Evolutionary conservation across 2,329 filamentous ascomycete genomes (phyloP).

Genomic region (Verticillium nubilum): DNA sequence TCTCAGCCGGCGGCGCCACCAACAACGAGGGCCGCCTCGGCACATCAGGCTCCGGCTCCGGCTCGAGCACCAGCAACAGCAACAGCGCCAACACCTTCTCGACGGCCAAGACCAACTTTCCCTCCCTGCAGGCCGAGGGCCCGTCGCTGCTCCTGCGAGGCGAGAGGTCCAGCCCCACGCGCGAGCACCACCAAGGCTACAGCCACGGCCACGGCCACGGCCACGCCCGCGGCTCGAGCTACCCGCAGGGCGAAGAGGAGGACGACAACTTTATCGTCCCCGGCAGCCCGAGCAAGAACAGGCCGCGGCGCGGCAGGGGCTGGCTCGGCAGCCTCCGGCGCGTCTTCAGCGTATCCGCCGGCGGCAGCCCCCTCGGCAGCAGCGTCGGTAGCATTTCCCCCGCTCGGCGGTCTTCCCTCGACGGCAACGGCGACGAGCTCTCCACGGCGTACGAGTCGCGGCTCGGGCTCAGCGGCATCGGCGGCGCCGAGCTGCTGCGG

Average conservation of each 20-base stretch:
- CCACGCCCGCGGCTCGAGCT: not conserved
- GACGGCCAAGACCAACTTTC: slow-evolving; percentile 49
- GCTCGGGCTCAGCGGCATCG: slow-evolving; percentile 38
- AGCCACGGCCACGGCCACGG: not conserved
- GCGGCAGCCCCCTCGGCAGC: slow-evolving; percentile 14
- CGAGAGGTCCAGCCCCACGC: slow-evolving; percentile 1
- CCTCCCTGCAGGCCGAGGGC: slow-evolving; percentile 46
- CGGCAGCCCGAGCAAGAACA: slow-evolving; percentile 52
- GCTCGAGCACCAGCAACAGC: slow-evolving; percentile 35
- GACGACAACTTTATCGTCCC: slow-evolving; percentile 27
- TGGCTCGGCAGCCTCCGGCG: slow-evolving; percentile 66
- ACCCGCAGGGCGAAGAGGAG: slow-evolving; percentile 20
- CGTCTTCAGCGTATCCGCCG: slow-evolving; percentile 47
- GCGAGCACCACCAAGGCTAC: slow-evolving; percentile 2
- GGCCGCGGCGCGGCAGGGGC: slow-evolving; percentile 39
- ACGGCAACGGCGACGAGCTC: slow-evolving; percentile 20
- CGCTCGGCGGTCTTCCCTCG: slow-evolving; percentile 17
- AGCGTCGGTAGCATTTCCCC: slow-evolving; percentile 1
- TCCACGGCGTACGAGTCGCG: slow-evolving; percentile 39
- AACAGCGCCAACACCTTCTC: slow-evolving; percentile 40
- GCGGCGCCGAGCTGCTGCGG: slow-evolving; percentile 37
- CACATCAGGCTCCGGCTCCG: slow-evolving; percentile 17
- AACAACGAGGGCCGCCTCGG: slow-evolving; percentile 4
- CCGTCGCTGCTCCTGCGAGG: slow-evolving; percentile 33
- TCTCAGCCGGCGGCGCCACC: slow-evolving; percentile 10